Percentiles rank a stretch among this genome's conserved stretches.
These are phyloP conservation scores for Fusarium metavorans DNA, from an alignment of 2,329 filamentous ascomycete species.

Conservation along the genomic window DNA sequence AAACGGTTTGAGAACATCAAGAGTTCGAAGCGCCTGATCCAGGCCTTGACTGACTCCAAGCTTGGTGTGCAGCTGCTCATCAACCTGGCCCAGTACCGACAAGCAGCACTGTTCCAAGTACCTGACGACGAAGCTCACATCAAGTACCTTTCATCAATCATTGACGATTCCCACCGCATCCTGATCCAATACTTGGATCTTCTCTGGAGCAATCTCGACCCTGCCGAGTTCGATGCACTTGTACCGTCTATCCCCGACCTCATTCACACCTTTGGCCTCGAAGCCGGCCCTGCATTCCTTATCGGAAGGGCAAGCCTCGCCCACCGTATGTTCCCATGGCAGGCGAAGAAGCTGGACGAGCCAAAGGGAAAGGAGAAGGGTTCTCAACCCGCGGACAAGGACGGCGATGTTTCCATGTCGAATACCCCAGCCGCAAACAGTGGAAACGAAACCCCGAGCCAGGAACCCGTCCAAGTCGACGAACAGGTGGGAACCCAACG, in stretches of 20 bases:
- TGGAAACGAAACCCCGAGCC: conserved; percentile 42
- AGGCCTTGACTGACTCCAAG: conserved; percentile 80
- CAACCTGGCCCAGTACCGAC: conserved; percentile 88
- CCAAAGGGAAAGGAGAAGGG: conserved; percentile 45
- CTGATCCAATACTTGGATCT: conserved; percentile 91
- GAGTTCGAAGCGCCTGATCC: conserved; percentile 84
- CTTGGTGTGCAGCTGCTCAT: conserved; percentile 88
- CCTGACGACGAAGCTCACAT: conserved; percentile 81
- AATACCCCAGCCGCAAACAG: conserved; percentile 50
- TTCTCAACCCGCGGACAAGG: conserved; percentile 56
- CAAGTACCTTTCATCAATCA: conserved; percentile 87
- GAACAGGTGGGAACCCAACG: conserved; percentile 48
- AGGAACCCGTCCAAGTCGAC: conserved; percentile 43
- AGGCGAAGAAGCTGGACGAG: conserved; percentile 48
- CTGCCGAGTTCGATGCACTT: conserved; percentile 80
- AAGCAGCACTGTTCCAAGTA: conserved; percentile 83
- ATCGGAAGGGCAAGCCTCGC: conserved; percentile 82
- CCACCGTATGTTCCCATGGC: conserved; percentile 68
- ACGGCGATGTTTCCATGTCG: conserved; percentile 69
- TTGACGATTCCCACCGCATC: conserved; percentile 90
- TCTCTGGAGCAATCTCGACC: conserved; percentile 81
- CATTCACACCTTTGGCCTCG: conserved; percentile 82
- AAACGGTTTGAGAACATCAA: conserved; percentile 80
- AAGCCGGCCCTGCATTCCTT: conserved; percentile 85
- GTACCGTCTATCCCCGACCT: conserved; percentile 82